These are phyloP conservation scores for Prunus yedoensis DNA, from an alignment of 331 rosid genomes.

Conservation along the genomic window DNA sequence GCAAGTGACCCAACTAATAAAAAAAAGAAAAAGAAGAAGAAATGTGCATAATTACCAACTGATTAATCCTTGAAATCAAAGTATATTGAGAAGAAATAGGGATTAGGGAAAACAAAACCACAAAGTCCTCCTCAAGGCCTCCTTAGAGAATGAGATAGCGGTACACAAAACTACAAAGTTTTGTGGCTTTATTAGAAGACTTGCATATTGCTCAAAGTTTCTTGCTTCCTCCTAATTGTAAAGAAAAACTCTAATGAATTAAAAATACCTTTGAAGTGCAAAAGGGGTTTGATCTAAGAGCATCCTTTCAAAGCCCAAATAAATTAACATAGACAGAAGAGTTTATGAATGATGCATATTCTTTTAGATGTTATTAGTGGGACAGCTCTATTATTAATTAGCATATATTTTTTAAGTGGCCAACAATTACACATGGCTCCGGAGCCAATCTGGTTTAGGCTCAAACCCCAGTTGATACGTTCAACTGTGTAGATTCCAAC, in stretches of 20 bases:
- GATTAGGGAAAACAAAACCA: too few species aligned
- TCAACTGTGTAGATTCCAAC: background rate
- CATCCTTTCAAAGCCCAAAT: background rate
- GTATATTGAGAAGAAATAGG: too few species aligned
- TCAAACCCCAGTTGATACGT: background rate
- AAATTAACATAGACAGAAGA: background rate
- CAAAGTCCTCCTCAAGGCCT: too few species aligned
- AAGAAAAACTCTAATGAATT: background rate
- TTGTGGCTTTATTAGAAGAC: background rate
- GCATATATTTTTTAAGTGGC: slow-evolving; percentile 27
- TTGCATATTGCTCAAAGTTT: background rate
- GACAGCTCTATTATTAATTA: slow-evolving; percentile 1
- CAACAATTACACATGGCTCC: slow-evolving; percentile 34
- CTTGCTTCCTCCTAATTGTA: background rate
- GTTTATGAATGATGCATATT: background rate
- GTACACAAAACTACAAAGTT: background rate
- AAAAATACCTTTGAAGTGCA: background rate
- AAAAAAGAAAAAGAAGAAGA: background rate
- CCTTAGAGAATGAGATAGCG: background rate
- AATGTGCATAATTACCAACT: background rate
- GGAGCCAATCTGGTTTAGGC: slow-evolving; percentile 13
- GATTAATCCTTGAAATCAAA: background rate
- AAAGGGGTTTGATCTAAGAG: background rate
- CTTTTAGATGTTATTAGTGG: slow-evolving; percentile 19
- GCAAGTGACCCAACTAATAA: too few species aligned